These are phyloP conservation scores for Epichloe gansuensis DNA, from an alignment of 2,329 filamentous ascomycete genomes.

Conservation along the genomic window DNA sequence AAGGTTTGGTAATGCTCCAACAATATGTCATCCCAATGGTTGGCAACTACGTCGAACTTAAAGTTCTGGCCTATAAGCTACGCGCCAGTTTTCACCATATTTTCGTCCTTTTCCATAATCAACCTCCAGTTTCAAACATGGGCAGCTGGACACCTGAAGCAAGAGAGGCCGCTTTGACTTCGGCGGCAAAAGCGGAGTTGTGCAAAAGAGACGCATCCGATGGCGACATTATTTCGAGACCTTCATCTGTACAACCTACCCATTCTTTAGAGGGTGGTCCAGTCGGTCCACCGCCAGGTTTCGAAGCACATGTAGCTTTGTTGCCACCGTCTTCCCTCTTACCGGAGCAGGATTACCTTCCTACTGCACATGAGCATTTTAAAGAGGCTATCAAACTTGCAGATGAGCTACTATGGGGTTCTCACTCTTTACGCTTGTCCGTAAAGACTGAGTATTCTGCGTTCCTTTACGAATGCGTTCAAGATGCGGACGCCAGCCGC, in stretches of 20 bases:
- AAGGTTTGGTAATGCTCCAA: slow-evolving; percentile 80
- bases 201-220: slow-evolving; percentile 36
- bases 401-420: slow-evolving; percentile 66
- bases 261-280: slow-evolving; percentile 45
- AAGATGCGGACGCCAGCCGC: slow-evolving; percentile 65
- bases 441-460: slow-evolving; percentile 87
- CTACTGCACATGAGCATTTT: slow-evolving; percentile 71
- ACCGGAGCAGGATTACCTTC: slow-evolving; percentile 67
- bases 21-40: slow-evolving; percentile 79
- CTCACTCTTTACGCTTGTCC: slow-evolving; percentile 77
- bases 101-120: slow-evolving; percentile 91
- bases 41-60: slow-evolving; percentile 65
- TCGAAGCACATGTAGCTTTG: slow-evolving; percentile 26
- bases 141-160: slow-evolving; percentile 37
- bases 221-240: slow-evolving; percentile 26
- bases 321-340: slow-evolving; percentile 62
- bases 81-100: slow-evolving; percentile 93
- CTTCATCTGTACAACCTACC: slow-evolving; percentile 34
- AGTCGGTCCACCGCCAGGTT: slow-evolving; percentile 43
- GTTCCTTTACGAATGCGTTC: slow-evolving; percentile 85
- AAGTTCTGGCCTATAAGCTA: slow-evolving; percentile 82
- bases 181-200: slow-evolving; percentile 25
- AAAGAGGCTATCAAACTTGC: slow-evolving; percentile 62
- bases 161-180: slow-evolving; percentile 22
- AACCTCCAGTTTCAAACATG: slow-evolving; percentile 58